Base-by-base conservation (phyloP, 2,329 filamentous ascomycete genomes). In the Trematosphaeria pertusa region DNA sequence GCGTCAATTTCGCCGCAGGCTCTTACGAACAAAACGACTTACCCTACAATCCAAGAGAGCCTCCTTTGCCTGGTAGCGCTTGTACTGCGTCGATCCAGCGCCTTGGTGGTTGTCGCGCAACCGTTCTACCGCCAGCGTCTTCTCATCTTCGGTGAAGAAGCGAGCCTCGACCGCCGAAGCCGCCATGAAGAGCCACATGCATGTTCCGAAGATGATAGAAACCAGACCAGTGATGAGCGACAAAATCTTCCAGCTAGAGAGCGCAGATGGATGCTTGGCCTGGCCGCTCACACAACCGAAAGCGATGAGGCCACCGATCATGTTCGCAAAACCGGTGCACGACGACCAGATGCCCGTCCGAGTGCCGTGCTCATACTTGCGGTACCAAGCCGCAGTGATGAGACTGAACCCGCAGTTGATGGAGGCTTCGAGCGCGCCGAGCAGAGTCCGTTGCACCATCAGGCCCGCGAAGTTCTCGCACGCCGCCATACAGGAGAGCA, bases 391-490 rank as follows among this genome's bases (percentile, higher is more conserved):
- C 1, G 76, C 77, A 0, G 79, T 82, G 43, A 84, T 73, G 55
- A 81, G 78, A 72, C 83, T 80, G 58, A 82, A 81, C 0, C 75
- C 78, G 0, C 82, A 82, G 0, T 78, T 78, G 38, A 82, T 76
- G 2, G 81, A 79, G 2, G 81, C 80, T 60, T 85, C 82, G 0
- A 77, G 76, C 6, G 78, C 73, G 4, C 82, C 82, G 0, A 84
- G 73, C 2, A 84, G 62, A 56, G 84, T 79, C 0, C 82, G 76
- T 9, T 77, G 70, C 0, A 73, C 65, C n/a, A 83, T 59, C 1
- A 85, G 70, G 0, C 78, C 76, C 4, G 67, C 74, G 42, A 78
- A 83, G 52, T 71, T 75, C 26, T 70, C 73, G 52, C 78, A 81
- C 4, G 47, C 55, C 5, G 52, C 46, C 3, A 48, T 14, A 15